A percentile compares a stretch with the other conserved stretches of the same genome.
Conservation (phyloP, 306 rosid genomes). For the Lathyrus aphaca region DNA sequence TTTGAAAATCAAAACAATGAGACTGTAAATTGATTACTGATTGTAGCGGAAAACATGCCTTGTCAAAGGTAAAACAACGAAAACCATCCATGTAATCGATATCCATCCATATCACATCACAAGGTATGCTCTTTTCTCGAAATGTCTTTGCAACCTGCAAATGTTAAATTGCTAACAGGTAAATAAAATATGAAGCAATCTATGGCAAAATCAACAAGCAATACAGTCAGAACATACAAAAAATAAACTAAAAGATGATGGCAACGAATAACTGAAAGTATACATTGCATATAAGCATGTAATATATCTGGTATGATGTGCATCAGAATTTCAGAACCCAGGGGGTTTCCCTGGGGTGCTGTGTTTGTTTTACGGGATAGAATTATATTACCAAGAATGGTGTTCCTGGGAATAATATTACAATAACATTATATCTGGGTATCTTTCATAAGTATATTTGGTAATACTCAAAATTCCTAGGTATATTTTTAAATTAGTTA, state of each 20-base stretch:
- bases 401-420: not conserved
- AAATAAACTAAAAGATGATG: constrained; percentile 4
- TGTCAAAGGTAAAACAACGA: constrained; percentile 89
- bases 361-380: not conserved
- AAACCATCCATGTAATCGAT: constrained; percentile 95
- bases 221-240: constrained; percentile 1
- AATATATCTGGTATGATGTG: constrained; percentile 1
- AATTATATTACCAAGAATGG: not conserved
- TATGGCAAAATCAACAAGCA: constrained; percentile 1
- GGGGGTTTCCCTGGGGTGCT: no score
- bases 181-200: constrained; percentile 21
- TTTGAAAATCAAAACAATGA: constrained; percentile 19
- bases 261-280: constrained; percentile 30
- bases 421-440: not conserved
- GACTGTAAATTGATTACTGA: constrained; percentile 23
- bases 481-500: not conserved
- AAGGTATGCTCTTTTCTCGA: constrained; percentile 73
- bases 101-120: constrained; percentile 97
- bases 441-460: not conserved
- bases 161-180: constrained; percentile 32
- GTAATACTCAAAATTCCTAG: not conserved
- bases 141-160: constrained; percentile 77
- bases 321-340: constrained; percentile 16
- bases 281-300: not conserved
- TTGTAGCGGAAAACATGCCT: constrained; percentile 48